Conservation (phyloP, 805 yeast genomes). For the Lipomyces orientalis region DNA sequence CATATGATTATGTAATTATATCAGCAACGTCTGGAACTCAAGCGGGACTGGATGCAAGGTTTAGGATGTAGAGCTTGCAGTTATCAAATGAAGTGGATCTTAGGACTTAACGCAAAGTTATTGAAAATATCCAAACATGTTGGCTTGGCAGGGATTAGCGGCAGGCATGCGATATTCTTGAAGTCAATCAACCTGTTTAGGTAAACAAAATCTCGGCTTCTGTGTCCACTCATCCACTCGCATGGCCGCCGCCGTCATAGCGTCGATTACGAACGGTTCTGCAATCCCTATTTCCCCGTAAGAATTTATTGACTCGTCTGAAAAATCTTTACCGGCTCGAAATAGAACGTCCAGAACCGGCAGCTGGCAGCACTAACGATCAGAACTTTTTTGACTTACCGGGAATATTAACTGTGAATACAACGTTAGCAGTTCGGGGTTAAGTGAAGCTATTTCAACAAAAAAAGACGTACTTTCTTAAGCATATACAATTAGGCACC, state of each 20-base stretch:
- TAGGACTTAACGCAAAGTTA: too few species aligned
- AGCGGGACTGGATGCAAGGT: too few species aligned
- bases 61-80: too few species aligned
- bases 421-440: background rate
- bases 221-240: background rate
- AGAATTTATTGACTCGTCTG: constrained; percentile 2
- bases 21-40: too few species aligned
- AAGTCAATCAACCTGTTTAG: constrained; percentile 44
- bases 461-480: too few species aligned
- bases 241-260: constrained; percentile 41
- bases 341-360: too few species aligned
- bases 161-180: constrained; percentile 45
- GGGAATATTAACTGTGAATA: constrained; percentile 28
- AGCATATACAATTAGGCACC: background rate
- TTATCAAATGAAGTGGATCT: constrained; percentile 70
- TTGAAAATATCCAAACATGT: constrained; percentile 88
- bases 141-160: constrained; percentile 79
- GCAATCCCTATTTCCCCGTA: constrained; percentile 15
- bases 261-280: constrained; percentile 51
- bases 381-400: constrained; percentile 27
- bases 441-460: too few species aligned
- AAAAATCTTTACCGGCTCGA: too few species aligned
- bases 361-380: too few species aligned
- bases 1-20: too few species aligned
- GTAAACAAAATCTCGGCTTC: constrained; percentile 43